Evolutionary conservation across 495 filamentous ascomycete species (phyloP), one percentile per base, ranked within the genome.

Genomic region (Penicillium bovifimosum): DNA sequence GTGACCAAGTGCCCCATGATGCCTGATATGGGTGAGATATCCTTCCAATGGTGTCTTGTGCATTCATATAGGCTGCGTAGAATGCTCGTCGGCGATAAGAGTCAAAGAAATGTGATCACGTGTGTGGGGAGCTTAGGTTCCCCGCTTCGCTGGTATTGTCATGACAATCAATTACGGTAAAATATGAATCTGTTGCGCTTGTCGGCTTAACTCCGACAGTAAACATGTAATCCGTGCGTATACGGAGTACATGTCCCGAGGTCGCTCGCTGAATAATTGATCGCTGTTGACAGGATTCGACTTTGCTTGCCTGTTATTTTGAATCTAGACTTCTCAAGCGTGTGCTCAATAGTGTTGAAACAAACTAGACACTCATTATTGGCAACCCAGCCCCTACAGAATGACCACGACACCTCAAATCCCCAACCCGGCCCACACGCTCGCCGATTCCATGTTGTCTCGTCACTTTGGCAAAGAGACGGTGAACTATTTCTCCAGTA

Each of bases 401-500:
- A 75, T 72, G 68, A 68, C 41, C 55, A 47, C 54, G 20, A 36
- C 54, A 26, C 59, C 68, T 33, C 70, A 72, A 45, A 62, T 78
- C 27, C 83, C 83, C 5, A 72, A 73, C 41, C 81, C 83, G 42
- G 79, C 78, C 8, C 78, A 84, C 60, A 70, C 73, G 53, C 79
- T 86, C 62, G 79, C 87, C 61, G 83, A 91, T 74, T 89, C 87
- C 6, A 91, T 91, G 83, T 74, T 98, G 58, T 82, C 86, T 38
- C 79, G 85, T 41, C 93, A 87, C 53, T 96, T 96, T 68, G 93
- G 93, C 60, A 85, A 77, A 58, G 93, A 97, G 73, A 83, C 90
- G 10, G 83, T 86, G 58, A 97, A 98, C 73, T 98, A 97, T 79
- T 97, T 96, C 75, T 87, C 89, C 52, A 90, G 91, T 79, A 70